Conservation (phyloP, 768 basidiomycete genomes). For the Cyclocybe aegerita region DNA sequence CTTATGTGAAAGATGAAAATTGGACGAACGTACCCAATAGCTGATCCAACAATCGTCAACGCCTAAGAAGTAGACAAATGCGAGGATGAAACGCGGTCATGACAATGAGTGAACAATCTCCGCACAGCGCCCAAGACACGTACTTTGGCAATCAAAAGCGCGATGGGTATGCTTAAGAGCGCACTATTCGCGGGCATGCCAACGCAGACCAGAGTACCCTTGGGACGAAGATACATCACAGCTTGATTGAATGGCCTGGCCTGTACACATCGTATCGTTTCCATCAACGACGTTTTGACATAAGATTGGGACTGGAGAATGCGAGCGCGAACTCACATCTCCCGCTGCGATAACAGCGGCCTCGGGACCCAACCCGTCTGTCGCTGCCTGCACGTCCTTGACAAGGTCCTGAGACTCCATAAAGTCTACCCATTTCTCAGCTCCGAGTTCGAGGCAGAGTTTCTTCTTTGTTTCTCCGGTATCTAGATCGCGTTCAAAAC, state of each 20-base stretch:
- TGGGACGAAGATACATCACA: constrained; percentile 64
- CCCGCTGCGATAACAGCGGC: constrained; percentile 62
- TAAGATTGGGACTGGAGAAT: background rate
- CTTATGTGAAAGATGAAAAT: background rate
- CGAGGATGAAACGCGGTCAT: background rate
- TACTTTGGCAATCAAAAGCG: constrained; percentile 34
- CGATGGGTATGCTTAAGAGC: constrained; percentile 52
- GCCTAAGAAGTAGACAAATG: constrained; percentile 8
- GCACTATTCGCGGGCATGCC: constrained; percentile 56
- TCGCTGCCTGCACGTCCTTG: constrained; percentile 55
- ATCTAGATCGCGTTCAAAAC: constrained; percentile 44
- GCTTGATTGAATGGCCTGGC: constrained; percentile 49
- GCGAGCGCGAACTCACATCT: constrained; percentile 26
- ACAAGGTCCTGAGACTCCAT: constrained; percentile 58
- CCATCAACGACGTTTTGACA: background rate
- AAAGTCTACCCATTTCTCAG: constrained; percentile 82
- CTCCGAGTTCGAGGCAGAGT: constrained; percentile 48
- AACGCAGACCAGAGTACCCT: constrained; percentile 71
- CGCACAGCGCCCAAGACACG: background rate
- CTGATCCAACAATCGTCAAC: constrained; percentile 38
- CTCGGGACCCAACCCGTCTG: constrained; percentile 71
- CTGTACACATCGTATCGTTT: constrained; percentile 14
- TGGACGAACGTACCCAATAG: constrained; percentile 31
- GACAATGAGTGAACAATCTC: background rate
- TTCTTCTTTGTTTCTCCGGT: constrained; percentile 70